Evolutionary conservation across 345 rosid species (phyloP), one percentile per base, ranked within the genome.

Genomic region (Acer campestre): DNA sequence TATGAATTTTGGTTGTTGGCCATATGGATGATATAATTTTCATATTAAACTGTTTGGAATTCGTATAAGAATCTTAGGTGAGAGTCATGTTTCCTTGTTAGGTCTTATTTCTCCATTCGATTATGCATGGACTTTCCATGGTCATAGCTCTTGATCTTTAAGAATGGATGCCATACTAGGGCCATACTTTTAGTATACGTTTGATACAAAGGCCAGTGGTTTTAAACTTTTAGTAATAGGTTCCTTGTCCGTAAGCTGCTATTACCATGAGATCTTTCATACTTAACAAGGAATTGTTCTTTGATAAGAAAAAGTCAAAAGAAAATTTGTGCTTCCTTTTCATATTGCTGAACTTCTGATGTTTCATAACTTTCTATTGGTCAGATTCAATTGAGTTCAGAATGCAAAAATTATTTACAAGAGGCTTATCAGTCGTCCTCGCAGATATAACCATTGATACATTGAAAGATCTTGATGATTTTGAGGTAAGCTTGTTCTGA

Each of bases 321-420:
- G 38, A 44, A 38, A 58, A n/a, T n/a, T 62, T 61, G 7, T n/a
- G 65, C 51, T 74, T 68, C 48, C 29, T 51, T 59, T 27, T 62
- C 23, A 27, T 18, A 17, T 61, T 68, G 53, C 20, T 48, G 58
- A 58, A 23, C n/a, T 31, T 53, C 58, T 25, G 65, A 53, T 53
- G 64, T 61, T 62, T 29, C 2, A 10, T 56, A 44, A 7, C 77
- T 70, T 80, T 42, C 61, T 75, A 44, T 63, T 82, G 75, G 70
- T 31, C 89, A 96, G 99, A 89, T 88, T 82, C 85, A 27, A 78
- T 96, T 1, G 90, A 89, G 82, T 67, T 82, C 75, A 85, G 78
- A 74, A 58, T 90, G 92, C 80, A 86, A 38, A 91, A 78, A 64
- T 75, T 89, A 18, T 88, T 94, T 61, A 79, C 80, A 73, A 81